Base-by-base conservation (phyloP, 768 basidiomycete species). In the Kwoniella dejecticola region DNA sequence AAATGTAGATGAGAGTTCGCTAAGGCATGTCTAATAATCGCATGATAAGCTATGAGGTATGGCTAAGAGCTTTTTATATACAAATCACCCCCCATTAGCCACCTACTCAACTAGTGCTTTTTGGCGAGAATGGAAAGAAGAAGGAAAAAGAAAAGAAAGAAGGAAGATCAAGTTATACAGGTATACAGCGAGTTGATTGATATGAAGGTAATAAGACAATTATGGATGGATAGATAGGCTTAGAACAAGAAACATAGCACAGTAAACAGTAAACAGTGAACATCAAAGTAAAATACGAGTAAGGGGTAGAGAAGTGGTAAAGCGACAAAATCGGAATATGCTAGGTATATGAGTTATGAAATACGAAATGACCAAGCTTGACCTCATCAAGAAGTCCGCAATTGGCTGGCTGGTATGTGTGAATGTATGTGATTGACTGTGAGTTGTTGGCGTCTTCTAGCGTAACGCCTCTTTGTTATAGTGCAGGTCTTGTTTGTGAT, bases 1-100 rank as follows among this genome's bases (percentile, higher is more conserved):
- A n/a, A n/a, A n/a, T n/a, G n/a, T n/a, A n/a, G n/a, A n/a, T n/a
- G n/a, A n/a, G n/a, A n/a, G n/a, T n/a, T n/a, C n/a, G n/a, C n/a
- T n/a, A n/a, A n/a, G n/a, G n/a, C 21, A 47, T 47, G 46, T 47
- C 46, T 47, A 47, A 19, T 47, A 26, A 47, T 47, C 46, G 46
- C 46, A 47, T 47, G 33, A 36, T 36, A 36, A 47, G 19, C 19
- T 29, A 26, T 27, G 12, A 29, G 23, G 15, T 47, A 47, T 26
- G 13, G 23, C 8, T 23, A 19, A 45, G n/a, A 19, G 11, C 24
- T 19, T n/a, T 13, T 45, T 45, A 47, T 47, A 47, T 47, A 47
- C 46, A 47, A 47, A 47, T 47, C 11, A 47, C 46, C 27, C 42
- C 42, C 42, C 13, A 10, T 23, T 21, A 19, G 19, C 42, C 24